These are phyloP conservation scores for Termitomyces titanicus DNA, from an alignment of 768 basidiomycete species.

Conservation along the genomic window DNA sequence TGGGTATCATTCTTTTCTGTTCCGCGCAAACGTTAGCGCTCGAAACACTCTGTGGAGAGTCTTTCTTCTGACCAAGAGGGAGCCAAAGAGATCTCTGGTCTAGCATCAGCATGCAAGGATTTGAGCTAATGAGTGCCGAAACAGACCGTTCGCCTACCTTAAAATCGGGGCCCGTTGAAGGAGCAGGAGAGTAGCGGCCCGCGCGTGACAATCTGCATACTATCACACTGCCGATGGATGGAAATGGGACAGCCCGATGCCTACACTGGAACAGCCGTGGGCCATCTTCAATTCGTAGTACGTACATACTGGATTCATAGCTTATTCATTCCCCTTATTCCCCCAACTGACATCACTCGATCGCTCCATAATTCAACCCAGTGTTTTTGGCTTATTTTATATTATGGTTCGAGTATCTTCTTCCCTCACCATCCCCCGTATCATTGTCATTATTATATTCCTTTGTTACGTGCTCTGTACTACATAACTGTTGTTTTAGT, in stretches of 20 bases:
- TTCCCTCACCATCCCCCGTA: slow-evolving; percentile 25
- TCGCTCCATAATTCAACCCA: slow-evolving; percentile 18
- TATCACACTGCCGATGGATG: slow-evolving; percentile 52
- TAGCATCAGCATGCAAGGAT: no score
- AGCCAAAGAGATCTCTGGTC: no score
- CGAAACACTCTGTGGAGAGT: no score
- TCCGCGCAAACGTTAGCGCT: no score
- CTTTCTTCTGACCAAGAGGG: no score
- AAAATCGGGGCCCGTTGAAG: slow-evolving; percentile 58
- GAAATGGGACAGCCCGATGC: slow-evolving; percentile 76
- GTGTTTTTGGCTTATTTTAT: slow-evolving; percentile 27
- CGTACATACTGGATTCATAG: slow-evolving; percentile 32
- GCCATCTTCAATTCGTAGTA: slow-evolving; percentile 60
- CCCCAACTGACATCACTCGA: slow-evolving; percentile 13
- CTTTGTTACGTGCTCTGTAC: slow-evolving; percentile 49
- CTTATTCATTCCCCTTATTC: slow-evolving; percentile 20
- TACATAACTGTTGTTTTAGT: slow-evolving; percentile 58
- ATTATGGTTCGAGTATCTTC: slow-evolving; percentile 36
- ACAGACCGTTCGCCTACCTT: no score
- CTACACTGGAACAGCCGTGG: slow-evolving; percentile 66
- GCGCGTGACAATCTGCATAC: slow-evolving; percentile 67
- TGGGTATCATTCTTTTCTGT: no score
- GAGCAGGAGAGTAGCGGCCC: slow-evolving; percentile 75
- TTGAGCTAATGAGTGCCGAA: no score
- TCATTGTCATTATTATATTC: slow-evolving; percentile 32